These are phyloP conservation scores for Tranzscheliella williamsii DNA, from an alignment of 1,284 basidiomycete species.

Conservation along the genomic window DNA sequence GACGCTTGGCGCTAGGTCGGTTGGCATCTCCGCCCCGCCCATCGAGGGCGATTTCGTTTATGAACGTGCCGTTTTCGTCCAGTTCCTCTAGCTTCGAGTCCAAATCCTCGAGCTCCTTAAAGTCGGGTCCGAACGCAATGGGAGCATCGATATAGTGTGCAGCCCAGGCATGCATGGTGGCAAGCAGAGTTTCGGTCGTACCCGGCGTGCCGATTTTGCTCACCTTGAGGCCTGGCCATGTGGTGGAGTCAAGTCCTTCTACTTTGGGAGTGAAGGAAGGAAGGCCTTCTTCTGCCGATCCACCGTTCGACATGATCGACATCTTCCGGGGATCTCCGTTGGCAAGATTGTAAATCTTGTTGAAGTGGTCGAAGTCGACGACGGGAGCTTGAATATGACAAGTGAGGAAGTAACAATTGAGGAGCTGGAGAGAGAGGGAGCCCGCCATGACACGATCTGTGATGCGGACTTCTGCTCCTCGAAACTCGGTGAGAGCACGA, in stretches of 20 bases:
- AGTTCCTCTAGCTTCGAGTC: slow-evolving; percentile 19
- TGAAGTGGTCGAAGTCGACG: slow-evolving; percentile 50
- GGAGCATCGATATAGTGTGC: slow-evolving; percentile 52
- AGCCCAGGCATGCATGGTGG: slow-evolving; percentile 52
- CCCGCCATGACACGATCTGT: slow-evolving; percentile 45
- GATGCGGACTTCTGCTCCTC: slow-evolving; percentile 36
- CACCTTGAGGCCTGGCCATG: slow-evolving; percentile 31
- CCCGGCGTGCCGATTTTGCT: slow-evolving; percentile 49
- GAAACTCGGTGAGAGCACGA: slow-evolving; percentile 28
- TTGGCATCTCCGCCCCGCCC: slow-evolving; percentile 6
- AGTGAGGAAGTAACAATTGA: slow-evolving; percentile 53
- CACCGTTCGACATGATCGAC: slow-evolving; percentile 54
- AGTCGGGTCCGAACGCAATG: slow-evolving; percentile 43
- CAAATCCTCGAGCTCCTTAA: slow-evolving; percentile 16
- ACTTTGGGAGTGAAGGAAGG: slow-evolving; percentile 22
- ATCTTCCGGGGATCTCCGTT: slow-evolving; percentile 51
- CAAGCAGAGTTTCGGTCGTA: slow-evolving; percentile 47
- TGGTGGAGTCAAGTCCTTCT: slow-evolving; percentile 11
- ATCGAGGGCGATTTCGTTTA: slow-evolving; percentile 1
- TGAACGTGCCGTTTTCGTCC: slow-evolving; percentile 18
- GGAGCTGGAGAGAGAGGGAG: slow-evolving; percentile 42
- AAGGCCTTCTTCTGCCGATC: slow-evolving; percentile 25
- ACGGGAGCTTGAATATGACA: slow-evolving; percentile 53
- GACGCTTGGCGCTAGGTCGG: slow-evolving; percentile 23
- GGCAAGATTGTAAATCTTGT: slow-evolving; percentile 49